Conservation (phyloP, 441 rosid species). For the Pelargonium australe region DNA sequence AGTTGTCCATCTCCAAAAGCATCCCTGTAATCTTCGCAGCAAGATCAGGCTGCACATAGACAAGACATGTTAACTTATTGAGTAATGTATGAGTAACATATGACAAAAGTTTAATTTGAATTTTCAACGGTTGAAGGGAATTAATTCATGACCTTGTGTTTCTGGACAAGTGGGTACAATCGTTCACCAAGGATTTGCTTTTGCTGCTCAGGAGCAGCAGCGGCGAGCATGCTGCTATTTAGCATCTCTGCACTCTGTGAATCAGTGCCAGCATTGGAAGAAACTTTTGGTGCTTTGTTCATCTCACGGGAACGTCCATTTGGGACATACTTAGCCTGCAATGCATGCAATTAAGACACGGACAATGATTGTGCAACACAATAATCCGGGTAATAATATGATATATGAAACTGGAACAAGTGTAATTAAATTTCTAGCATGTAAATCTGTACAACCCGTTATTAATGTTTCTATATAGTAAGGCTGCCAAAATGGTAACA, state of each 20-base stretch:
- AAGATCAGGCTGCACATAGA: slow-evolving; percentile 41
- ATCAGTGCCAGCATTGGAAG: slow-evolving; percentile 23
- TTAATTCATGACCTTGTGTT: slow-evolving; percentile 38
- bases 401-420: background rate
- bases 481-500: background rate
- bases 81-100: no score
- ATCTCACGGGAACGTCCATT: slow-evolving; percentile 38
- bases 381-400: background rate
- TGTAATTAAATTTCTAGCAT: background rate
- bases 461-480: no score
- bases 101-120: no score
- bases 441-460: background rate
- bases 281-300: slow-evolving; percentile 26
- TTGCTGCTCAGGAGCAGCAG: slow-evolving; percentile 50
- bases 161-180: slow-evolving; percentile 60
- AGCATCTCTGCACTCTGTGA: slow-evolving; percentile 39
- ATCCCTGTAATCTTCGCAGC: slow-evolving; percentile 55
- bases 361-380: no score
- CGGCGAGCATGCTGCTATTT: slow-evolving; percentile 49
- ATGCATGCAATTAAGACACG: background rate
- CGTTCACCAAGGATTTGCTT: slow-evolving; percentile 58
- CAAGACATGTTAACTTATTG: background rate
- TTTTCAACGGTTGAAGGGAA: no score
- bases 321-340: slow-evolving; percentile 36
- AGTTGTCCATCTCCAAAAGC: slow-evolving; percentile 48